Base-by-base conservation (phyloP, 1,139 yeast species). In the Lodderomyces orthopsilosis region DNA sequence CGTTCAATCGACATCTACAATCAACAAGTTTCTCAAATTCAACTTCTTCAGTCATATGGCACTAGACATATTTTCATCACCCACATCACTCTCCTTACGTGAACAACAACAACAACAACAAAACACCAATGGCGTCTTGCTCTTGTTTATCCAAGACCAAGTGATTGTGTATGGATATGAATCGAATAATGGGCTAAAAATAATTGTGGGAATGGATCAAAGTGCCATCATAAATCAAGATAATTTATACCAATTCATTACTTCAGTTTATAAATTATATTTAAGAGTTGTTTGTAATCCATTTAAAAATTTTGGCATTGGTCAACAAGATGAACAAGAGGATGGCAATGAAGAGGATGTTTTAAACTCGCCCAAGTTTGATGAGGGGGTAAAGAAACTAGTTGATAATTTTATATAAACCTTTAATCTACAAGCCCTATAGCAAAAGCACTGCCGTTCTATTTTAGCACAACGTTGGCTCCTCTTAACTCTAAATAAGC, bases 401-500 rank as follows among this genome's bases (percentile, higher is more conserved):
- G 77, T 75, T 10, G 24, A 27, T 23, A 27, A 32, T n/a, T 46
- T 33, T 33, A 23, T 27, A 38, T 37, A 39, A 38, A 3, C n/a
- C 7, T n/a, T n/a, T n/a, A n/a, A n/a, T n/a, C n/a, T n/a, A n/a
- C n/a, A n/a, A n/a, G n/a, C n/a, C n/a, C n/a, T 21, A 22, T 35
- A n/a, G 28, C 13, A 22, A 27, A 15, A 17, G 19, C 12, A 13
- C 10, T 15, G 12, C 19, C 14, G 2, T 17, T 50, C 79, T 55
- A 72, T 56, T 72, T 83, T 59, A 91, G 72, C 7, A 91, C 80
- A 18, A 91, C 91, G 59, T 90, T 86, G 34, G 96, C 98, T 38
- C 89, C 90, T 53, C 98, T 75, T 50, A 93, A 70, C 53, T 87
- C 86, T 58, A 93, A 71, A 60, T 90, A 93, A 61, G 89, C 95